Base-by-base conservation (phyloP, 306 rosid species). In the Trifolium subterraneum region DNA sequence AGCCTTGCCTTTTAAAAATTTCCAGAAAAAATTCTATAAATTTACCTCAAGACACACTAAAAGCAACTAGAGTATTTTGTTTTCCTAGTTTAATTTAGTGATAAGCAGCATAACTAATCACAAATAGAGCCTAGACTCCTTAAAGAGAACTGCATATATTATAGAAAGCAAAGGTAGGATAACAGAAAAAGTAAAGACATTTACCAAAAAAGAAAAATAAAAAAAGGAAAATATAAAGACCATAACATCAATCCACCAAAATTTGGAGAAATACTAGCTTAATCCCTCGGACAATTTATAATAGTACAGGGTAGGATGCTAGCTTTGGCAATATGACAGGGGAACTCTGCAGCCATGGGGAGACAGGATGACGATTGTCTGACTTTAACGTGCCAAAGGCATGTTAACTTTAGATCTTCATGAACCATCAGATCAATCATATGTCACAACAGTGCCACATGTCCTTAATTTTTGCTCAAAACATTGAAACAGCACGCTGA, bases 191-290 rank as follows among this genome's bases (percentile, higher is more conserved):
- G 10, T 59, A 25, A 33, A 65, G 31, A 60, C 50, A 36, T 36
- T 36, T 8, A 8, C 39, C 39, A 36, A 36, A 36, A 36, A 8
- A 7, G 2, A 36, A 36, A 22, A 22, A 22, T 22, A 22, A 1
- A 70, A 33, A 75, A 35, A 58, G 39, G 35, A 22, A 68, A 68
- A 38, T 25, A 7, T 58, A 25, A 44, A 65, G 29, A 60, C 31
- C 25, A 56, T 55, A 45, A 33, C 76, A 60, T 48, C 66, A 80
- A 61, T 73, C 56, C 75, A 33, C 71, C 71, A 51, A 42, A 68
- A 25, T 65, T 71, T 63, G 38, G 55, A 74, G n/a, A 36, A 36
- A 31, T 64, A 15, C 73, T 20, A 45, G 12, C 51, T 22, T 52
- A 51, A 62, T 45, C 63, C 77, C 35, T 6, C 64, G 56, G 44